A percentile compares a stretch with the other conserved stretches of the same genome.
Evolutionary conservation across 345 rosid species (phyloP).

Genomic region (Gossypium stocksii): DNA sequence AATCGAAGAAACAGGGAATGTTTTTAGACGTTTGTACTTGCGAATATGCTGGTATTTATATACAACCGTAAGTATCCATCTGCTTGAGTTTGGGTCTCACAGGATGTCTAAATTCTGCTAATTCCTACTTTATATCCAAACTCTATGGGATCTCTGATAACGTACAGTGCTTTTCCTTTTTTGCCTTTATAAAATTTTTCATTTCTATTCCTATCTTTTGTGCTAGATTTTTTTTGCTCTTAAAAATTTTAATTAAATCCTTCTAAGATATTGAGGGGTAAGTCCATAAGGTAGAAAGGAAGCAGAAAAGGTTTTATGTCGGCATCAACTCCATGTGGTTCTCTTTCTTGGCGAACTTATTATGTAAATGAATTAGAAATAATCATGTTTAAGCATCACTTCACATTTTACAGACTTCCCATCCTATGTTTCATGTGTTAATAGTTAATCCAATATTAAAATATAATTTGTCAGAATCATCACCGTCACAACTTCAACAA

Average conservation of each 20-base stretch:
- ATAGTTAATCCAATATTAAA: neutral
- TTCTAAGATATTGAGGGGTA: neutral
- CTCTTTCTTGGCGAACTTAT: neutral
- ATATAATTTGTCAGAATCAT: conserved; percentile 4
- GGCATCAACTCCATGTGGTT: conserved; percentile 14
- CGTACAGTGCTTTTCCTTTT: conserved; percentile 23
- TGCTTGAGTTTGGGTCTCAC: conserved; percentile 2
- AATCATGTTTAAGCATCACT: neutral
- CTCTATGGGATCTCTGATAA: conserved; percentile 5
- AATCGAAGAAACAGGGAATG: neutral
- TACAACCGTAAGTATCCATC: too few relatives aligned
- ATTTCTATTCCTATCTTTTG: neutral
- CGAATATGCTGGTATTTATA: neutral
- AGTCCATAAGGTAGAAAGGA: neutral
- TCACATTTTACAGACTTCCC: neutral
- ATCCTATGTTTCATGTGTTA: neutral
- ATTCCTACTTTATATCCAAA: conserved; percentile 6
- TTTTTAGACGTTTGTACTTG: neutral
- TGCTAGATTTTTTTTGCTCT: too few relatives aligned
- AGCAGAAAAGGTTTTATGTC: neutral
- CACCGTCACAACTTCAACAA: conserved; percentile 11
- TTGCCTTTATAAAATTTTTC: conserved; percentile 1
- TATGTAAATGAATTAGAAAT: neutral
- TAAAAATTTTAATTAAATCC: too few relatives aligned
- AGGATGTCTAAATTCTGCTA: neutral